These are phyloP conservation scores for Amyloporia xantha DNA, from an alignment of 768 basidiomycete genomes.

Conservation along the genomic window DNA sequence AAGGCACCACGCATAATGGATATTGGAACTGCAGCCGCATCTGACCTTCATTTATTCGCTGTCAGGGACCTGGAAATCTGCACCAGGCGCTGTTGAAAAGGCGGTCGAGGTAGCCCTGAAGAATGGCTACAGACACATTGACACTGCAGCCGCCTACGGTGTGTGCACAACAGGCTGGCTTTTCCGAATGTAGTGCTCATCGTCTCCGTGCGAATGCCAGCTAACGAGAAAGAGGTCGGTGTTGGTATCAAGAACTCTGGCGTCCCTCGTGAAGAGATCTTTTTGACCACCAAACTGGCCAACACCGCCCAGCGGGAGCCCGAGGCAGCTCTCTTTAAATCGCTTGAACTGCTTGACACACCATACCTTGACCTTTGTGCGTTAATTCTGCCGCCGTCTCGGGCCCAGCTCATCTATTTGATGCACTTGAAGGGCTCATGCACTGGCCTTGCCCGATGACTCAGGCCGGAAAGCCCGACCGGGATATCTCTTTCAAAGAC, in stretches of 20 bases:
- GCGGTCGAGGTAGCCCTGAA: constrained; percentile 73
- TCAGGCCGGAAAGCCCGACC: constrained; percentile 45
- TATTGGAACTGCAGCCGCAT: not conserved
- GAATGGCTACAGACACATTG: constrained; percentile 68
- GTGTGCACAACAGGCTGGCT: no score
- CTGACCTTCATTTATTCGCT: no score
- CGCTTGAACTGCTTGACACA: constrained; percentile 63
- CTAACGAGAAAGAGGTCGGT: constrained; percentile 79
- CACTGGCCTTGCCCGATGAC: constrained; percentile 82
- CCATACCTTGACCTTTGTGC: constrained; percentile 76
- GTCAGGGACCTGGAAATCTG: constrained; percentile 79
- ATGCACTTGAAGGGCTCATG: constrained; percentile 58
- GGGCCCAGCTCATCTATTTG: no score
- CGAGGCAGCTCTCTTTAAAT: constrained; percentile 55
- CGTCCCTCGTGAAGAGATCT: constrained; percentile 64
- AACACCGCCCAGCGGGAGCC: constrained; percentile 56
- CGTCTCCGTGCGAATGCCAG: constrained; percentile 12
- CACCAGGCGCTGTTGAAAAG: constrained; percentile 60
- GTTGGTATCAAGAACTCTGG: constrained; percentile 71
- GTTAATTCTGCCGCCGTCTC: constrained; percentile 13
- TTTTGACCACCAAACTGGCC: constrained; percentile 73
- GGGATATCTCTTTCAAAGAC: constrained; percentile 55
- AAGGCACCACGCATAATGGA: constrained; percentile 6
- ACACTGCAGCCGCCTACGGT: constrained; percentile 62
- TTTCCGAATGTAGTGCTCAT: no score